Base-by-base conservation (phyloP, 371 early-diverging fungal species). In the Thermomucor indicae-seudaticae region DNA sequence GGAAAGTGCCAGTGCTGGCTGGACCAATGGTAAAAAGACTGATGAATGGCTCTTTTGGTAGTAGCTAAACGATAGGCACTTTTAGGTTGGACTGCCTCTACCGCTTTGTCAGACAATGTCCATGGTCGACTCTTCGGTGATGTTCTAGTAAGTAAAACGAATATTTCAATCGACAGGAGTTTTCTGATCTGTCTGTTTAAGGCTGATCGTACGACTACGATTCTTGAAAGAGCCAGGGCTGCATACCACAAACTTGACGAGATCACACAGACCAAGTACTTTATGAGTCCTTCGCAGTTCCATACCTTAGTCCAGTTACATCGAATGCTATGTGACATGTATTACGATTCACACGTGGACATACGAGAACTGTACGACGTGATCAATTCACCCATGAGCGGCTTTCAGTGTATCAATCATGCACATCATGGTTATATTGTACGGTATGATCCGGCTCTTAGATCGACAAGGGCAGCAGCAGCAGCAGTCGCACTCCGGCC, bases 81-180 rank as follows among this genome's bases (percentile, higher is more conserved):
- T 22, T 19, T 50, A 61, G 69, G 69, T n/a, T 72, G 72, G 72
- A 63, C 69, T 29, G 61, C 70, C 3, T 63, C 63, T 0, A 55
- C 65, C 19, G 41, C 59, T 25, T 43, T 67, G 31, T 67, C 67
- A 17, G 66, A 70, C 19, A 51, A 58, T 51, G 71, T 70, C 3
- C 71, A 65, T 27, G 66, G 51, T 22, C 58, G 61, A 40, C 37
- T 72, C 10, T 72, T 72, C 47, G 63, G 64, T 2, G 72, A 72
- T 54, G 66, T 58, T 4, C 39, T 67, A 53, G 67, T 70, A 58
- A 64, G 55, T 11, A 19, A 22, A 40, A 34, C 7, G 17, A 29
- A 3, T 20, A n/a, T 23, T 25, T 6, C 6, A n/a, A 16, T 29
- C 34, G 35, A 19, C 29, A 11, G 32, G 6, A 23, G 22, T 17